These are phyloP conservation scores for Fusarium oxysporum DNA, from an alignment of 2,329 filamentous ascomycete species.

Conservation along the genomic window DNA sequence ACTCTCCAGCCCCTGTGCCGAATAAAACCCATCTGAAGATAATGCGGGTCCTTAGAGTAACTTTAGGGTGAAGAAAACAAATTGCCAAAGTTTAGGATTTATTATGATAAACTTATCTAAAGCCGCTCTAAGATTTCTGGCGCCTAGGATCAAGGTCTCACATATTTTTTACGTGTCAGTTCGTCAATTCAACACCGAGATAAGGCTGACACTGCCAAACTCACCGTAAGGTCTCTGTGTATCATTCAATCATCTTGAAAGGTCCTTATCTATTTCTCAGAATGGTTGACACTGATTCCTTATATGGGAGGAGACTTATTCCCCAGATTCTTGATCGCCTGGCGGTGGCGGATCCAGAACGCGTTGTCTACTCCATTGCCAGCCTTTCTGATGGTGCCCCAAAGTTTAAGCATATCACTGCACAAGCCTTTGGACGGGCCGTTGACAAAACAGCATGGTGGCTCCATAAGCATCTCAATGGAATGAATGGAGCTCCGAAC, in stretches of 20 bases:
- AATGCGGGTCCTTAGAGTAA: too few species aligned
- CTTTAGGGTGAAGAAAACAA: neutral
- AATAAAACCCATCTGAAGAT: neutral
- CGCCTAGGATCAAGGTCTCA: neutral
- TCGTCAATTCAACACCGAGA: neutral
- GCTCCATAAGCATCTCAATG: neutral
- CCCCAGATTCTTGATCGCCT: neutral
- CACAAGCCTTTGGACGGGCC: neutral
- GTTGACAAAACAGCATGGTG: conserved; percentile 5
- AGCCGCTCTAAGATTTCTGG: neutral
- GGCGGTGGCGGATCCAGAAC: neutral
- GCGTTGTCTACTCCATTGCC: neutral
- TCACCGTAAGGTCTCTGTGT: neutral
- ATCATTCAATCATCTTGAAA: neutral
- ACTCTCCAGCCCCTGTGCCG: neutral
- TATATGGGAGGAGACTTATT: neutral
- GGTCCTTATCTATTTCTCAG: too few species aligned
- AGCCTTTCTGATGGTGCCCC: neutral
- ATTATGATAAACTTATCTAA: neutral
- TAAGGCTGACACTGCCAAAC: neutral
- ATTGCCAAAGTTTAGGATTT: neutral
- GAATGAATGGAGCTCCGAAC: neutral
- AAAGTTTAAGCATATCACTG: neutral
- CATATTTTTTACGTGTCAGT: neutral
- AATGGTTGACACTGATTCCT: neutral